A percentile compares a stretch with the other conserved stretches of the same genome.
phyloP scores from a whole-genome alignment of 495 filamentous ascomycete species.

The Cudoniella acicularis region DNA sequence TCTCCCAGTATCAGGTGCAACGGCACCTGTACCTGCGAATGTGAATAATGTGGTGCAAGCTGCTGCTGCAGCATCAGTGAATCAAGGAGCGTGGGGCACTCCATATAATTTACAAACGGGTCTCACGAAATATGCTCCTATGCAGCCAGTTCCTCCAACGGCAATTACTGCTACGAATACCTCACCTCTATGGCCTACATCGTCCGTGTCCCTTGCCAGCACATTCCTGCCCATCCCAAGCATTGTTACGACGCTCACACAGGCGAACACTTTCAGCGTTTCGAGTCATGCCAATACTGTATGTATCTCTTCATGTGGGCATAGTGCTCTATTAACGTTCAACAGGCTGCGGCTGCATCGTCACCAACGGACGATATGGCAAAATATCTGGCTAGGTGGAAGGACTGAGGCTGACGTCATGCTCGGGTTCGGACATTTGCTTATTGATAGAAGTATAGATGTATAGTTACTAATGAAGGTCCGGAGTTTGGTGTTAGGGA shows the following conservation, averaged over 20 bases:
- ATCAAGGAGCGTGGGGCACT: constrained; percentile 39
- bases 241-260: constrained; percentile 58
- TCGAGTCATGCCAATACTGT: constrained; percentile 63
- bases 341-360: constrained; percentile 21
- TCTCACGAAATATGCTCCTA: constrained; percentile 64
- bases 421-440: too few species aligned
- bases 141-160: constrained; percentile 63
- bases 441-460: background rate
- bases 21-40: constrained; percentile 39
- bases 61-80: constrained; percentile 13
- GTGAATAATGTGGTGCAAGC: constrained; percentile 32
- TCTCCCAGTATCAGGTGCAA: constrained; percentile 36
- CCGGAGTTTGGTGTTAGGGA: constrained; percentile 2
- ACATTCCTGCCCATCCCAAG: constrained; percentile 53
- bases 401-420: too few species aligned
- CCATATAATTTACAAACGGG: constrained; percentile 64
- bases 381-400: constrained; percentile 56
- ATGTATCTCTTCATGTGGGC: constrained; percentile 32
- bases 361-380: constrained; percentile 52
- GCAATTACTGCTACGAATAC: constrained; percentile 57
- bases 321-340: constrained; percentile 39
- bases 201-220: constrained; percentile 53
- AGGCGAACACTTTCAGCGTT: constrained; percentile 51
- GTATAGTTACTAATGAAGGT: background rate
- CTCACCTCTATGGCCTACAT: constrained; percentile 60